A percentile compares a stretch with the other conserved stretches of the same genome.
phyloP scores from a whole-genome alignment of 139 green algal genomes.

The Choricystis sp. region DNA sequence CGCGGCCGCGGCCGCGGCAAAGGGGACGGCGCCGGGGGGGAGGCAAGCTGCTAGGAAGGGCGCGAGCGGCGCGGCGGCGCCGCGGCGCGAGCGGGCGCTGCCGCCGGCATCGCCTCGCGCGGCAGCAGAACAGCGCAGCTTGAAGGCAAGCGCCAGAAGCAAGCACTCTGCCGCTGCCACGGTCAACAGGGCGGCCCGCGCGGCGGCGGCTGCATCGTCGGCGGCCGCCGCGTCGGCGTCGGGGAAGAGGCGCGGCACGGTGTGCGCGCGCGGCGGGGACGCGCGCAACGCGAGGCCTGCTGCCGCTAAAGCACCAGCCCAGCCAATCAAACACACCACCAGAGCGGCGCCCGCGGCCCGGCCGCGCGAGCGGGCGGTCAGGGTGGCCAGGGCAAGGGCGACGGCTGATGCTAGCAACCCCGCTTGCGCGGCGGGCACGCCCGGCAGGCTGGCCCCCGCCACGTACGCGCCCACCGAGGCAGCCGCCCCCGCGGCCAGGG shows the following conservation, averaged over 20 bases:
- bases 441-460: slow-evolving; percentile 69
- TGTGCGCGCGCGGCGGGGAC: slow-evolving; percentile 19
- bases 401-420: neutral
- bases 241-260: slow-evolving; percentile 43
- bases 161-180: slow-evolving; percentile 62
- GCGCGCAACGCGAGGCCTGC: slow-evolving; percentile 19
- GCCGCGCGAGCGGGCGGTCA: neutral
- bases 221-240: slow-evolving; percentile 30
- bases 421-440: slow-evolving; percentile 38
- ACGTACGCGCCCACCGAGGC: slow-evolving; percentile 61
- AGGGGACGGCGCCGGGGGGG: slow-evolving; percentile 7
- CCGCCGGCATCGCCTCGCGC: neutral
- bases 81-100: slow-evolving; percentile 2
- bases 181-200: slow-evolving; percentile 41
- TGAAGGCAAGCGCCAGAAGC: slow-evolving; percentile 76
- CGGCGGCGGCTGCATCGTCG: slow-evolving; percentile 26
- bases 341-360: slow-evolving; percentile 35
- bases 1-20: neutral
- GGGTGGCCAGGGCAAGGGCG: neutral
- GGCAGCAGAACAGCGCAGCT: slow-evolving; percentile 58
- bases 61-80: slow-evolving; percentile 10
- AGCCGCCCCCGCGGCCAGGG: slow-evolving; percentile 19
- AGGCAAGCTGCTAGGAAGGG: slow-evolving; percentile 31
- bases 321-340: slow-evolving; percentile 36
- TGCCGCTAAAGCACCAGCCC: slow-evolving; percentile 60